These are phyloP conservation scores for Claviceps sp. DNA, from an alignment of 2,329 filamentous ascomycete genomes.

Conservation along the genomic window DNA sequence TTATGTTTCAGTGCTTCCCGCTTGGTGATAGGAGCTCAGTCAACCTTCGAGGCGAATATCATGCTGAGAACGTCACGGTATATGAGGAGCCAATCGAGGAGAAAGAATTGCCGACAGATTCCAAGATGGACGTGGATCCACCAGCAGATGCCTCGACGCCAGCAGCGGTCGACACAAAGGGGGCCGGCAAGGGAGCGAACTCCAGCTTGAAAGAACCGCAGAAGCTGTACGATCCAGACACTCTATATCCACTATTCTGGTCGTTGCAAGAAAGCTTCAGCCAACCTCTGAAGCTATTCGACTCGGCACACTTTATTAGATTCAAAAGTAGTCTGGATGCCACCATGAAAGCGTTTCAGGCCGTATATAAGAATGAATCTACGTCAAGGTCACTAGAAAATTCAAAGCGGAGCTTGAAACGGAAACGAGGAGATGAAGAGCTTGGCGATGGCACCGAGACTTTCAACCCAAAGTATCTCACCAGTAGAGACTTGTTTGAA, in stretches of 20 bases:
- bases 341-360: slow-evolving; percentile 42
- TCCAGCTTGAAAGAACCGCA: slow-evolving; percentile 30
- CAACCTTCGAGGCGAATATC: slow-evolving; percentile 89
- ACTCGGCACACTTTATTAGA: slow-evolving; percentile 54
- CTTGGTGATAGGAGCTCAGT: slow-evolving; percentile 95
- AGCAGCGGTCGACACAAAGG: slow-evolving; percentile 9
- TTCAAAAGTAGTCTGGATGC: slow-evolving; percentile 69
- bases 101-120: slow-evolving; percentile 8
- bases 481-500: slow-evolving; percentile 91
- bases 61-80: slow-evolving; percentile 83
- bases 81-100: slow-evolving; percentile 43
- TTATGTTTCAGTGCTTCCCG: slow-evolving; percentile 95
- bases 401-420: slow-evolving; percentile 51
- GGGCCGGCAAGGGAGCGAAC: slow-evolving; percentile 26
- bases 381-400: slow-evolving; percentile 47
- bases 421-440: slow-evolving; percentile 46
- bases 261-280: slow-evolving; percentile 84
- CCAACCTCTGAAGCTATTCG: slow-evolving; percentile 73
- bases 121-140: slow-evolving; percentile 52
- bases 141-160: slow-evolving; percentile 23
- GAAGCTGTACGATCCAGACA: slow-evolving; percentile 50
- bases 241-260: slow-evolving; percentile 89
- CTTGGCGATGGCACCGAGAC: slow-evolving; percentile 34
- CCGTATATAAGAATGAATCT: slow-evolving; percentile 35
- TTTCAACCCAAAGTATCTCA: slow-evolving; percentile 97